Conservation (phyloP, 805 yeast genomes). For the Nematodospora valgi region DNA sequence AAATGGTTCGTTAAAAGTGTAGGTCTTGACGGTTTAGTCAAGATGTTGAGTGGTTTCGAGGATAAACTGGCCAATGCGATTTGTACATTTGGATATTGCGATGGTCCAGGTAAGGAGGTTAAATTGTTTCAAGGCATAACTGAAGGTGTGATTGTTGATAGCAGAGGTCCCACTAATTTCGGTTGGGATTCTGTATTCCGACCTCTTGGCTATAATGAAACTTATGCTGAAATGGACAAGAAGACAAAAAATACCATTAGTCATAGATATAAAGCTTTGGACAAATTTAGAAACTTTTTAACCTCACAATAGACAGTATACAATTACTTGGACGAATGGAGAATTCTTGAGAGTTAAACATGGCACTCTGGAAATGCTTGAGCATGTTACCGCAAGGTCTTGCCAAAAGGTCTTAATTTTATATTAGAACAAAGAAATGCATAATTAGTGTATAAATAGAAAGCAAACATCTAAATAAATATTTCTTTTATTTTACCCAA, state of each 20-base stretch:
- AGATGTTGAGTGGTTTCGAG: slow-evolving; percentile 76
- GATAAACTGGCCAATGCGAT: slow-evolving; percentile 84
- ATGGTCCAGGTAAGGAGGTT: slow-evolving; percentile 72
- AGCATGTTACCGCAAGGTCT: no score
- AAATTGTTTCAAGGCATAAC: slow-evolving; percentile 81
- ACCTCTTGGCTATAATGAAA: slow-evolving; percentile 68
- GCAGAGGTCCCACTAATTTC: slow-evolving; percentile 76
- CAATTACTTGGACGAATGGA: no score
- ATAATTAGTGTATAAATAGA: background rate
- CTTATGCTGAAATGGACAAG: slow-evolving; percentile 87
- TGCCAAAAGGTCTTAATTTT: no score
- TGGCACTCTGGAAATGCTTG: no score
- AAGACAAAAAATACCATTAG: slow-evolving; percentile 73
- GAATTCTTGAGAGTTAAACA: no score
- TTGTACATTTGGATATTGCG: slow-evolving; percentile 90
- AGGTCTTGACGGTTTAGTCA: slow-evolving; percentile 74
- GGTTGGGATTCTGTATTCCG: slow-evolving; percentile 95
- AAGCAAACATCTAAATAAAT: slow-evolving; percentile 18
- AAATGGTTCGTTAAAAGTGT: slow-evolving; percentile 85
- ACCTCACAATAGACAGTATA: slow-evolving; percentile 1
- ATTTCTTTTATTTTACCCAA: slow-evolving; percentile 45
- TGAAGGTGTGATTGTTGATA: slow-evolving; percentile 71
- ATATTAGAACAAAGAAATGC: no score
- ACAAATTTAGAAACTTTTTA: slow-evolving; percentile 60
- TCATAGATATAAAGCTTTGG: slow-evolving; percentile 84